These are phyloP conservation scores for Suillus fuscotomentosus DNA, from an alignment of 768 basidiomycete genomes.

Conservation along the genomic window DNA sequence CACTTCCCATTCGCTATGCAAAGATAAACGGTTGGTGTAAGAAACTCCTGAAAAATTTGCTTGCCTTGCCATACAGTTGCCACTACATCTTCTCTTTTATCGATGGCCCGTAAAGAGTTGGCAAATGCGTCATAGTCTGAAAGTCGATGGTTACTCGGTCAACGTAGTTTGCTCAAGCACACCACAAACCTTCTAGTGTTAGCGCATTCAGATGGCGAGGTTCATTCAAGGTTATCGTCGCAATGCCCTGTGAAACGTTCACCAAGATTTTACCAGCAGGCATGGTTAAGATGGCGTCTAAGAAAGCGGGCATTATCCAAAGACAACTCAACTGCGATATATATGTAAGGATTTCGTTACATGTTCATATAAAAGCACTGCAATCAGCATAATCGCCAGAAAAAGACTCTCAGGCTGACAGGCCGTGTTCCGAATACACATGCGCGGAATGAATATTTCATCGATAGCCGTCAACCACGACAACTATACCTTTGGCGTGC, in stretches of 20 bases:
- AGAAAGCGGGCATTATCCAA: background rate
- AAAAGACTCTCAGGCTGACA: too few species aligned
- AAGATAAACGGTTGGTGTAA: background rate
- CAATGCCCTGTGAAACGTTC: conserved; percentile 54
- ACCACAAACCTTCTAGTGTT: conserved; percentile 44
- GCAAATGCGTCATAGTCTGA: conserved; percentile 66
- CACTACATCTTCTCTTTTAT: conserved; percentile 58
- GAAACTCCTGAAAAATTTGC: background rate
- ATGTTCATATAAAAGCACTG: too few species aligned
- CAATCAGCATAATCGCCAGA: too few species aligned
- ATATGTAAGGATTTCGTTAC: too few species aligned
- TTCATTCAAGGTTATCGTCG: conserved; percentile 66
- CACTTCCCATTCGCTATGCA: conserved; percentile 58
- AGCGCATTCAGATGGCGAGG: conserved; percentile 62
- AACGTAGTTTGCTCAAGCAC: background rate
- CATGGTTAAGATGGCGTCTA: conserved; percentile 26
- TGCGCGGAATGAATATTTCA: too few species aligned
- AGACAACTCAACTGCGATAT: background rate
- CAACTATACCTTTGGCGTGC: too few species aligned
- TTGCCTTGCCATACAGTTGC: conserved; percentile 70
- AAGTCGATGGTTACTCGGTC: background rate
- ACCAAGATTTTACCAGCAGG: conserved; percentile 41
- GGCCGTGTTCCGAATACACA: too few species aligned
- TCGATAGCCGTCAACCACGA: too few species aligned
- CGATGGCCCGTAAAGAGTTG: conserved; percentile 55